phyloP scores from a whole-genome alignment of 2,329 filamentous ascomycete species.

The Paraphaeosphaeria minitans region DNA sequence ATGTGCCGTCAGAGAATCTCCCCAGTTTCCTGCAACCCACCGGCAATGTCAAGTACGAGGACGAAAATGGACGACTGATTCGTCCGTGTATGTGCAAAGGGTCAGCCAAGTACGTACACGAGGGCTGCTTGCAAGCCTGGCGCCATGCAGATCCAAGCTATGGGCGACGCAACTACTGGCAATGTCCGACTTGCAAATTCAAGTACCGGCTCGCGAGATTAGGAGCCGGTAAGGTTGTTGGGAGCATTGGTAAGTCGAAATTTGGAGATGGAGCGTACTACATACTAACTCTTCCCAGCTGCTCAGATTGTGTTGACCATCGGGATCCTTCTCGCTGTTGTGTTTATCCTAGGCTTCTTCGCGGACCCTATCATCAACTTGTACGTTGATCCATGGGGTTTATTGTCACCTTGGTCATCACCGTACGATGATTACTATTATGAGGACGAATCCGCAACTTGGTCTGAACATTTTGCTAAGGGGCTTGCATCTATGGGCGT shows the following conservation, averaged over 20 bases:
- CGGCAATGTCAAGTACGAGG: constrained; percentile 71
- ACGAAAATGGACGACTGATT: constrained; percentile 76
- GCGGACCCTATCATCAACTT: constrained; percentile 91
- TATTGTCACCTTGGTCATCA: constrained; percentile 43
- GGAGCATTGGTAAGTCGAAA: constrained; percentile 49
- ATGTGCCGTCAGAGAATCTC: constrained; percentile 58
- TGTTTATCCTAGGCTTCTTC: constrained; percentile 87
- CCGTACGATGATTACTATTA: constrained; percentile 33
- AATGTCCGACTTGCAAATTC: constrained; percentile 87
- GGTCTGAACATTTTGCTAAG: constrained; percentile 85
- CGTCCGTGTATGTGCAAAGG: constrained; percentile 94
- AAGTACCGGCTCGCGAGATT: constrained; percentile 79
- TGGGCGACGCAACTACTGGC: constrained; percentile 74
- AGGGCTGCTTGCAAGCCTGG: constrained; percentile 85
- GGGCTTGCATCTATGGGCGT: constrained; percentile 89
- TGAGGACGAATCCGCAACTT: constrained; percentile 57
- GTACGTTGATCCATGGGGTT: constrained; percentile 73
- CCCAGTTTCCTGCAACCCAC: constrained; percentile 62
- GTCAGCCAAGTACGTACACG: constrained; percentile 90
- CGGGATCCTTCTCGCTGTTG: constrained; percentile 69
- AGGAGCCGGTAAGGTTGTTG: constrained; percentile 70
- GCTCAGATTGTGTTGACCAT: constrained; percentile 75
- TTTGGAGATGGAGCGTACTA: background rate
- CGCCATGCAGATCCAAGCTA: constrained; percentile 72
- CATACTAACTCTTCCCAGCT: constrained; percentile 36